Percentiles rank a stretch among this genome's conserved stretches.
Evolutionary conservation across 495 filamentous ascomycete species (phyloP).

Genomic region (Hypoxylon crocopeplum): DNA sequence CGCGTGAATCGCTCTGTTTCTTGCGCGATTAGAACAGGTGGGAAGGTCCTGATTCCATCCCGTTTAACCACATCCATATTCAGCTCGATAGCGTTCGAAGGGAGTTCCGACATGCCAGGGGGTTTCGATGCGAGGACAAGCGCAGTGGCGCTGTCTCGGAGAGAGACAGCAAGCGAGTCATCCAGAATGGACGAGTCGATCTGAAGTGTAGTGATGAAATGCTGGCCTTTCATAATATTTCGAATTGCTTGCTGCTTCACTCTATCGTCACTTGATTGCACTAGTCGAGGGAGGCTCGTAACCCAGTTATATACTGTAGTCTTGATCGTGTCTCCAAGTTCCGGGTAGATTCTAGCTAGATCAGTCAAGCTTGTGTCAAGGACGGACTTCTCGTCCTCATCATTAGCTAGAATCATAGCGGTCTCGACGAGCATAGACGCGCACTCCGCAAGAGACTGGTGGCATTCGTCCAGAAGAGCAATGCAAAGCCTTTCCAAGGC

Average conservation of each 20-base stretch:
- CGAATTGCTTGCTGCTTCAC: constrained; percentile 73
- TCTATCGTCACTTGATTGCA: constrained; percentile 84
- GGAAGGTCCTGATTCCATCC: constrained; percentile 51
- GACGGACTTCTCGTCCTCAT: constrained; percentile 52
- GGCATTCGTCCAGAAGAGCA: constrained; percentile 77
- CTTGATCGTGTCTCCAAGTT: constrained; percentile 72
- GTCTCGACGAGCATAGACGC: constrained; percentile 78
- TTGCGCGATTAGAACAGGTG: constrained; percentile 67
- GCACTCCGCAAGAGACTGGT: constrained; percentile 73
- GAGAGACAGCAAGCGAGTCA: constrained; percentile 66
- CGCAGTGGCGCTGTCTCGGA: constrained; percentile 65
- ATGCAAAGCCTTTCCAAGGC: constrained; percentile 74
- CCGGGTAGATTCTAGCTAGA: constrained; percentile 66
- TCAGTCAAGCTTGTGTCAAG: constrained; percentile 60
- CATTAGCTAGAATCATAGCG: constrained; percentile 72
- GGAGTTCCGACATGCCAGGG: constrained; percentile 36
- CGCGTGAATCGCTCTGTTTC: constrained; percentile 71
- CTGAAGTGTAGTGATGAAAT: constrained; percentile 68
- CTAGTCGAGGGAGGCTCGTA: constrained; percentile 76
- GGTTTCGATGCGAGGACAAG: constrained; percentile 49
- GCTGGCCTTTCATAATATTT: constrained; percentile 74
- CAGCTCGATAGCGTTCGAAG: constrained; percentile 30
- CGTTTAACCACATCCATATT: constrained; percentile 26
- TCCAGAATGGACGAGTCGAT: constrained; percentile 75
- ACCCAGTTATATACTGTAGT: constrained; percentile 81